Evolutionary conservation across 345 rosid species (phyloP).

Genomic region (Syzygium aromaticum): DNA sequence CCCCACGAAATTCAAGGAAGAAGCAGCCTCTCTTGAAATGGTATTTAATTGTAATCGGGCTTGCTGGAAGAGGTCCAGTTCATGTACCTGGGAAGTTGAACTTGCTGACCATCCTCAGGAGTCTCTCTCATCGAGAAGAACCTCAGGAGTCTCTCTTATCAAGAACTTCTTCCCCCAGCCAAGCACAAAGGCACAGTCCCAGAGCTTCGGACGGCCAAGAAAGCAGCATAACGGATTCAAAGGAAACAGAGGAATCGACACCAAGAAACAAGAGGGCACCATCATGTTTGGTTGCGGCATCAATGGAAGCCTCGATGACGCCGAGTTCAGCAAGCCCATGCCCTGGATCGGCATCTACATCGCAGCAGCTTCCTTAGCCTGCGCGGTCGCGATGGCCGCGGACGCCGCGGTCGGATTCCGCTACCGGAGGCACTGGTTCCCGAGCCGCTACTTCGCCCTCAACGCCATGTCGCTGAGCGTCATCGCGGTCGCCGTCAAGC

Average conservation of each 20-base stretch:
- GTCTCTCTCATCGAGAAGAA: background rate
- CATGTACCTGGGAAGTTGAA: too few species aligned
- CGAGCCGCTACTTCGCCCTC: constrained; percentile 57
- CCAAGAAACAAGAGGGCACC: background rate
- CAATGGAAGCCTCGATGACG: constrained; percentile 52
- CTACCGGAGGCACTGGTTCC: constrained; percentile 63
- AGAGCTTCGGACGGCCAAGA: background rate
- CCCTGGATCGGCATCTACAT: constrained; percentile 87
- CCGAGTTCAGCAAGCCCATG: constrained; percentile 55
- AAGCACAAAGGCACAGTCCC: background rate
- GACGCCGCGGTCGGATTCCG: constrained; percentile 58
- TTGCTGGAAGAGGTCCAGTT: background rate
- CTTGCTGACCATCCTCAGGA: background rate
- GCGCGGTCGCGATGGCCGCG: constrained; percentile 63
- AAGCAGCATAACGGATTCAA: background rate
- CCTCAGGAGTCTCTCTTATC: background rate
- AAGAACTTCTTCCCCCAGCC: background rate
- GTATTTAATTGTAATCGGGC: background rate
- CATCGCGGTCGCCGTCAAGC: constrained; percentile 57
- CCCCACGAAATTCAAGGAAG: background rate
- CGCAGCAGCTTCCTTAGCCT: constrained; percentile 60
- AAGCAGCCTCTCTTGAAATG: background rate
- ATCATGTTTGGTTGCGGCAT: constrained; percentile 48
- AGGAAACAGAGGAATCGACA: background rate
- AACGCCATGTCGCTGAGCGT: constrained; percentile 80